phyloP scores from a whole-genome alignment of 2,329 filamentous ascomycete genomes.

The Chaetomium sp. region DNA sequence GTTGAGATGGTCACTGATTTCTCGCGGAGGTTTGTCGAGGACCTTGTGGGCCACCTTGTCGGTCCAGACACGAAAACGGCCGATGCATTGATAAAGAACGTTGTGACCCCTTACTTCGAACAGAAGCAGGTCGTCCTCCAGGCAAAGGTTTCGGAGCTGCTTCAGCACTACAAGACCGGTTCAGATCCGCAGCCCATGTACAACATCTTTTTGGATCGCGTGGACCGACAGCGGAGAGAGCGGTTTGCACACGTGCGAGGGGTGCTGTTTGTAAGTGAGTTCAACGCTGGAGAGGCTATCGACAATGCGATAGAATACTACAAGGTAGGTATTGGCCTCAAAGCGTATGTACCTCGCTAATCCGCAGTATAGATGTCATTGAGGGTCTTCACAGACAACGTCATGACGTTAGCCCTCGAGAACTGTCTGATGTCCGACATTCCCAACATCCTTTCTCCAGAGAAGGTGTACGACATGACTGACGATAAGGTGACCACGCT shows the following conservation, averaged over 20 bases:
- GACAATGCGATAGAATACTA: background rate
- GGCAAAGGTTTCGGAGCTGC: background rate
- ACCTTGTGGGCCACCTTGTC: background rate
- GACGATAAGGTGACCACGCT: background rate
- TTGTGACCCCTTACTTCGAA: background rate
- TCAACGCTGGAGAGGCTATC: background rate
- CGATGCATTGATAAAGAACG: background rate
- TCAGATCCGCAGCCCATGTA: background rate
- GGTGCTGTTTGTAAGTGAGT: too few species aligned
- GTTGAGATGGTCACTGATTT: background rate
- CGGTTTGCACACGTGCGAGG: too few species aligned
- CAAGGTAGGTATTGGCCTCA: background rate
- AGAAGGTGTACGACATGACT: background rate
- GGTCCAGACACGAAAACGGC: background rate
- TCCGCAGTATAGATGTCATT: background rate
- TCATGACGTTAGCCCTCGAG: background rate
- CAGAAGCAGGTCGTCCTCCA: background rate
- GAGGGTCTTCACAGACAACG: background rate
- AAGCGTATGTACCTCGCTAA: background rate
- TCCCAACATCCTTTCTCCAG: background rate
- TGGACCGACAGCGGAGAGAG: background rate
- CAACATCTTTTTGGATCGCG: background rate
- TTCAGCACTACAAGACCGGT: background rate
- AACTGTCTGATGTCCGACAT: background rate
- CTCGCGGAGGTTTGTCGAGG: background rate